Base-by-base conservation (phyloP, 2,329 filamentous ascomycete species). In the Aspergillus sp. region DNA sequence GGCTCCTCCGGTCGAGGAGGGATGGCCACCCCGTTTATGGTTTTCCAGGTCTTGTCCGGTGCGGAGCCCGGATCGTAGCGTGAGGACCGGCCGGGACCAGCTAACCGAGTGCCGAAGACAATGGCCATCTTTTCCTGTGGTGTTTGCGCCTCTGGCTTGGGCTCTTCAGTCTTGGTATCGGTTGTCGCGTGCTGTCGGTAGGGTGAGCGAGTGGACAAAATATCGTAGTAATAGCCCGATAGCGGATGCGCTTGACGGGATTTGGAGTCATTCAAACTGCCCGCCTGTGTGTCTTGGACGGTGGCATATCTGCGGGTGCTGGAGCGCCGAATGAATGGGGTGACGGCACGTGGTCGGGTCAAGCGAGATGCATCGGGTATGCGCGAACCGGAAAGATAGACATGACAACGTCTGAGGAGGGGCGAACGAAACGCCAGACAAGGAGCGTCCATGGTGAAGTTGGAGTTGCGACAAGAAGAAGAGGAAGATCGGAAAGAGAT, bases 1-100 rank as follows among this genome's bases (percentile, higher is more conserved):
- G 95, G 95, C 77, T 99, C 94, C 51, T 87, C 84, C 1, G 95
- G 95, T 51, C 86, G 85, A 0, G 92, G 93, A 2, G 95, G 95
- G 4, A 98, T 89, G 17, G 86, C 78, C 1, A 98, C 84, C 3
- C 93, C 94, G 1, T 90, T 92, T 58, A 97, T 81, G 1, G 75
- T 79, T 58, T 72, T 75, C 62, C 86, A 81, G 8, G 81, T 85
- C 53, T 87, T 87, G 62, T 84, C 81, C 13, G 83, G 79, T 38
- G 87, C 83, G 48, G 85, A 82, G 3, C 82, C 83, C 5, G 86
- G 77, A 42, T 74, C 73, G 58, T 77, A 78, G 42, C 86, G 83
- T 61, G 86, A 84, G 63, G 84, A 83, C 42, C 89, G 83, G 70
- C 84, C 84, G 1, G 92, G 90, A 0, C 90, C 90, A 23, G 89